Conservation (phyloP, 306 rosid genomes). For the Ormosia semicastrata region DNA sequence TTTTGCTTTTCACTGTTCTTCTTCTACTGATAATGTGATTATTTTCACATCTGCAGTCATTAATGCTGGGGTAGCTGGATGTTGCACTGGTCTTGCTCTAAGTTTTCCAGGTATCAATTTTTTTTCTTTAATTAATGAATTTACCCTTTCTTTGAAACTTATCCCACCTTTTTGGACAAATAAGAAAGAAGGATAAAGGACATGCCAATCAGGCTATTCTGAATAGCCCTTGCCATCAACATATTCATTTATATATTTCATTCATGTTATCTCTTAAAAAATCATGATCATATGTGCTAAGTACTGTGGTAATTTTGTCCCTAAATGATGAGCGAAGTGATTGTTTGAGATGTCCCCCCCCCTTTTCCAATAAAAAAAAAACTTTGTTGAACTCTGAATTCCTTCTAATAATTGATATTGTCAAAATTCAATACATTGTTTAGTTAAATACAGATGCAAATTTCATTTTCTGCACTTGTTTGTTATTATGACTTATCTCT, state of each 20-base stretch:
- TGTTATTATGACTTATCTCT: slow-evolving; percentile 6
- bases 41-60: slow-evolving; percentile 58
- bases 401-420: not conserved
- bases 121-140: not conserved
- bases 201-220: not conserved
- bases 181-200: not conserved
- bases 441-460: not conserved
- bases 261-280: not conserved
- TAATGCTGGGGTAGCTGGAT: slow-evolving; percentile 97
- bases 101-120: slow-evolving; percentile 78
- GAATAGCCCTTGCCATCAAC: not conserved
- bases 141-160: not conserved
- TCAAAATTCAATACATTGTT: not conserved
- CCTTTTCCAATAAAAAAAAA: not conserved
- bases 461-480: slow-evolving; percentile 10
- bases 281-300: not conserved
- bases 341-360: not conserved
- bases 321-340: not conserved
- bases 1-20: not conserved
- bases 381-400: not conserved
- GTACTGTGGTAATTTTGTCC: not conserved
- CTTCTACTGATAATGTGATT: not conserved
- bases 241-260: slow-evolving; percentile 3
- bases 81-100: slow-evolving; percentile 97
- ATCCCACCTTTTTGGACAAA: not conserved